Evolutionary conservation across 768 basidiomycete species (phyloP).

Genomic region (Ramaria sp.): DNA sequence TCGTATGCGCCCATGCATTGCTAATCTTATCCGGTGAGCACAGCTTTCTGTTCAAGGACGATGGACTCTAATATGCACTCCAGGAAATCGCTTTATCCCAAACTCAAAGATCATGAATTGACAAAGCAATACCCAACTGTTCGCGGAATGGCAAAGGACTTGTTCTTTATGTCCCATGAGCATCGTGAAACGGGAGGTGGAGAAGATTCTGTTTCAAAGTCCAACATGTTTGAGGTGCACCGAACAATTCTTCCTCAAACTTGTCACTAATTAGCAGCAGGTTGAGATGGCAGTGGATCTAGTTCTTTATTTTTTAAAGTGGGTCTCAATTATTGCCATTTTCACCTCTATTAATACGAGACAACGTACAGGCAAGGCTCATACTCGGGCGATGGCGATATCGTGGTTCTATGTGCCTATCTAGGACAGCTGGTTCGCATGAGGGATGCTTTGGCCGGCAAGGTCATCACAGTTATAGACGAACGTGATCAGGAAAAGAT

Average conservation of each 20-base stretch:
- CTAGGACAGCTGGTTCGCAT: constrained; percentile 38
- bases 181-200: constrained; percentile 47
- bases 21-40: constrained; percentile 43
- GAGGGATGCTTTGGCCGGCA: constrained; percentile 28
- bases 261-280: constrained; percentile 23
- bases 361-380: constrained; percentile 28
- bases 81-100: constrained; percentile 51
- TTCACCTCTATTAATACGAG: not conserved
- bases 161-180: constrained; percentile 57
- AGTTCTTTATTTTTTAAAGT: constrained; percentile 39
- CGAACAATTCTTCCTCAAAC: constrained; percentile 25
- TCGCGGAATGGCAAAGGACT: constrained; percentile 48
- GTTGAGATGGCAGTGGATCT: constrained; percentile 40
- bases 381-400: constrained; percentile 36
- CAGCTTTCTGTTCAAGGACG: not conserved
- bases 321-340: not conserved
- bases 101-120: constrained; percentile 43
- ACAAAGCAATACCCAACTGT: constrained; percentile 44
- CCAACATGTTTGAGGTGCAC: constrained; percentile 54
- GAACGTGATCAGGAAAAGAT: constrained; percentile 58
- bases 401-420: constrained; percentile 45
- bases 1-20: constrained; percentile 64
- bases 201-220: constrained; percentile 57
- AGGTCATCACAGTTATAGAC: constrained; percentile 56
- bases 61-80: not conserved